Evolutionary conservation across 2,329 filamentous ascomycete species (phyloP), one percentile per base, ranked within the genome.

Genomic region (Basipetospora chlamydospora): DNA sequence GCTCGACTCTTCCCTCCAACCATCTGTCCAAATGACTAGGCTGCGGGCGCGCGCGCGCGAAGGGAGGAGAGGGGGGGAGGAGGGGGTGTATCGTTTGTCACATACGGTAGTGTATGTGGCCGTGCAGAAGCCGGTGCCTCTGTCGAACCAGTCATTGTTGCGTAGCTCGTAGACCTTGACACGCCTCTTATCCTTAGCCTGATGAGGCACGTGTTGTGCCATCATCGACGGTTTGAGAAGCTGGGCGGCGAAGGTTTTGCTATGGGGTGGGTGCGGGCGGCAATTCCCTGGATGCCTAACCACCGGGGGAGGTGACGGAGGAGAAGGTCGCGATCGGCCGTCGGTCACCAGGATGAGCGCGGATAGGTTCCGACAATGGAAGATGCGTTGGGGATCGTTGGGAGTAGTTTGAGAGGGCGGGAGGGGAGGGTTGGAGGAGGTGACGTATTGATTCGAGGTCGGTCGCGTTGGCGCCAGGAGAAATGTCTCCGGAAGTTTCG

Each of bases 91-190:
- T n/a, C n/a, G n/a, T n/a, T n/a, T n/a, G n/a, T n/a, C n/a, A 56
- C 80, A 57, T 73, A 90, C 82, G 56, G 77, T 70, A 44, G 78
- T 61, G 45, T 81, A 73, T 45, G 77, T 70, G 33, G 87, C 86
- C 41, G 76, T 83, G 58, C 90, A 96, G 59, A 95, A 95, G 43
- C 90, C 90, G 33, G 90, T 98, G 45, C 90, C 90, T 52, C 88
- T 73, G 62, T 98, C 90, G 56, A 88, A 95, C 90, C 90, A 98
- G 74, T 96, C 90, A 70, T 93, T 94, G 63, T 94, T 86, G 58
- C 84, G 85, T 51, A 98, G 73, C 66, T 96, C 90, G 60, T 98
- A 98, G 56, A 98, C 90, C 69, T 98, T 98, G 60, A 96, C 90
- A 69, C 90, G 72, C 58, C 72, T 76, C 61, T 67, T 74, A 52